Conservation (phyloP, 192 early-diverging fungal genomes). For the Physocladia obscura region DNA sequence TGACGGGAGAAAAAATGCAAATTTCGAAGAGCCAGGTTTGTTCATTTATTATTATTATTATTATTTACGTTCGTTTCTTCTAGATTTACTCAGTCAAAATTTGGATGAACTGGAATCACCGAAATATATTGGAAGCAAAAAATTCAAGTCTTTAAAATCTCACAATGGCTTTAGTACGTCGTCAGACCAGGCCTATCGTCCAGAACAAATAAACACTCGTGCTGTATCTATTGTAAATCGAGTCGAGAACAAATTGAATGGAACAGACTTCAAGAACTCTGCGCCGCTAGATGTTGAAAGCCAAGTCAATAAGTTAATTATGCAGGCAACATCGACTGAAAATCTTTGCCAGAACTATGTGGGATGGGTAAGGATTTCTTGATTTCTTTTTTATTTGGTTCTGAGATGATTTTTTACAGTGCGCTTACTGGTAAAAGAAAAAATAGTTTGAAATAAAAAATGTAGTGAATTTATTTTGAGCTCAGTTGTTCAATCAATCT, state of each 20-base stretch:
- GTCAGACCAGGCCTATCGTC: constrained; percentile 32
- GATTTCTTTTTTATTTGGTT: neutral
- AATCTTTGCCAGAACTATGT: constrained; percentile 61
- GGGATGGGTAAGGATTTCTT: constrained; percentile 9
- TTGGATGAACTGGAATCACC: constrained; percentile 7
- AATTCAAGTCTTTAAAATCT: constrained; percentile 20
- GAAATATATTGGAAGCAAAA: constrained; percentile 5
- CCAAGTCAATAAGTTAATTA: constrained; percentile 83
- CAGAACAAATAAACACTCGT: constrained; percentile 61
- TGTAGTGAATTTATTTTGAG: constrained; percentile 34
- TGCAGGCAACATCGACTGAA: constrained; percentile 78
- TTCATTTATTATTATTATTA: too few relatives aligned
- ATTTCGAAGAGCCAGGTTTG: neutral
- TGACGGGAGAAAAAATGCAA: neutral
- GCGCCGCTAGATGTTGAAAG: constrained; percentile 66
- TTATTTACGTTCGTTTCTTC: too few relatives aligned
- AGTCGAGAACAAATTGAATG: constrained; percentile 84
- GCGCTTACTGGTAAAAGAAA: neutral
- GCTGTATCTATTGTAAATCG: constrained; percentile 78
- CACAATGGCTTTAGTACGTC: neutral
- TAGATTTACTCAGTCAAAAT: neutral
- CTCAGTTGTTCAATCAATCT: constrained; percentile 41
- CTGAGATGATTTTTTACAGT: neutral
- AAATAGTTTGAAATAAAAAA: neutral
- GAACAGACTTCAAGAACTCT: constrained; percentile 75